Evolutionary conservation across 495 filamentous ascomycete species (phyloP), one percentile per base, ranked within the genome.

Genomic region (Podospora australis): DNA sequence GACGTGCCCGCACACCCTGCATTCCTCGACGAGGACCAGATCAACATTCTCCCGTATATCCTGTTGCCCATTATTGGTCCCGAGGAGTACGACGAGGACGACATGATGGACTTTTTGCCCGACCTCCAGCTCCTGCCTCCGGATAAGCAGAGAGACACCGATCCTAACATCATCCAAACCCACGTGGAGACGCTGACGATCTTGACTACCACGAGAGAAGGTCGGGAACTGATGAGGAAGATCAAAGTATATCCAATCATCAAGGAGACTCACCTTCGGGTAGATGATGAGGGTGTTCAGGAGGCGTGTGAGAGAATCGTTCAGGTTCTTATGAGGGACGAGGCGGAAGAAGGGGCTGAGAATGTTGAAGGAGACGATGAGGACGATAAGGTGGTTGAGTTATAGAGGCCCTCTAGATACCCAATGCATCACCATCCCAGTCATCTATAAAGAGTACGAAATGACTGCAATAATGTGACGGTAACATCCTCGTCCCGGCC

Each of bases 251-350:
- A 98, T 64, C 86, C 89, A 0, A 82, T 97, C 42, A 75, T 98
- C 25, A 71, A 91, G 46, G 92, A 96, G 61, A 81, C 84, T 25
- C 92, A 98, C 74, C 56, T 87, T 49, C 73, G 79, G 35, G 80
- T 90, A 10, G 74, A 90, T 23, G 72, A 95, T 60, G 90, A 96
- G 44, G 81, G 71, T 16, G 87, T 98, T 30, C 75, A 77, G 50
- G 90, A 95, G 57, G 85, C 79, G 13, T 92, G 87, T 56, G 92
- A 98, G 62, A 74, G 92, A 56, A 57, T 96, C 42, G 92, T 98
- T 28, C 87, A 98, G 55, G 80, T 98, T 10, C 59, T 98, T 34
- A 94, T 95, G 90, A 75, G 85, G 41, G 89, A 90, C 50, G 92
- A 88, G 58, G 74, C 57, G 39, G 62, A 68, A 9, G 55, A 61